A percentile compares a stretch with the other conserved stretches of the same genome.
phyloP scores from a whole-genome alignment of 2,329 filamentous ascomycete species.

The Pleoardoris graminearum region DNA sequence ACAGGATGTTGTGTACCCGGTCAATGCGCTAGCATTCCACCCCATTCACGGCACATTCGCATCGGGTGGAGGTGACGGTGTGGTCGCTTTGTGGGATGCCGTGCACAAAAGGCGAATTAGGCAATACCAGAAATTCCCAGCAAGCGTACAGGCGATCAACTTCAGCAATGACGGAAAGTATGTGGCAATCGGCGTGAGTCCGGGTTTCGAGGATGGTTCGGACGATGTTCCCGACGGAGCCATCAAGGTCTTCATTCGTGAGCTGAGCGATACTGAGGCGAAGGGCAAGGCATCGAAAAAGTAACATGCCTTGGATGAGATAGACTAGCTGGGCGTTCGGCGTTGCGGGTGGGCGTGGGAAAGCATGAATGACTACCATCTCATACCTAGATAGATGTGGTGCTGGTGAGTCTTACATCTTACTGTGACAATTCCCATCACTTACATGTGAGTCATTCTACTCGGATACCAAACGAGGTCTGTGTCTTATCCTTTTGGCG shows the following conservation, averaged over 20 bases:
- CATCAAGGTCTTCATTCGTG: slow-evolving; percentile 77
- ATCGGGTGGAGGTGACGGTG: slow-evolving; percentile 84
- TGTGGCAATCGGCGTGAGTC: slow-evolving; percentile 79
- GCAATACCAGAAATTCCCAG: slow-evolving; percentile 82
- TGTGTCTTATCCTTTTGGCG: too few species aligned
- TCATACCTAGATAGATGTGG: background rate
- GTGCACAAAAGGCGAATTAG: slow-evolving; percentile 86
- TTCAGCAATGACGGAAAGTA: slow-evolving; percentile 79
- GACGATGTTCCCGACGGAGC: slow-evolving; percentile 75
- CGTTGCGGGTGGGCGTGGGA: slow-evolving; percentile 1
- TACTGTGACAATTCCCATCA: too few species aligned
- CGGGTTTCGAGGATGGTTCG: slow-evolving; percentile 85
- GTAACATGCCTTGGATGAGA: slow-evolving; percentile 23
- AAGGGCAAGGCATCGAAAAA: slow-evolving; percentile 73
- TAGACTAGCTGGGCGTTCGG: slow-evolving; percentile 7
- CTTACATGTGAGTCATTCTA: too few species aligned
- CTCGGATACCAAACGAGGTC: too few species aligned
- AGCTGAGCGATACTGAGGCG: slow-evolving; percentile 84
- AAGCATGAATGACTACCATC: background rate
- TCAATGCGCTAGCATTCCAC: slow-evolving; percentile 89
- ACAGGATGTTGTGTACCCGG: slow-evolving; percentile 84
- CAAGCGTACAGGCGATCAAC: slow-evolving; percentile 74
- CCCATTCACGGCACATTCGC: slow-evolving; percentile 82
- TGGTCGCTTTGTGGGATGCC: slow-evolving; percentile 92
- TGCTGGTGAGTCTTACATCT: too few species aligned